phyloP scores from a whole-genome alignment of 2,329 filamentous ascomycete genomes.

The Pyricularia sp. region DNA sequence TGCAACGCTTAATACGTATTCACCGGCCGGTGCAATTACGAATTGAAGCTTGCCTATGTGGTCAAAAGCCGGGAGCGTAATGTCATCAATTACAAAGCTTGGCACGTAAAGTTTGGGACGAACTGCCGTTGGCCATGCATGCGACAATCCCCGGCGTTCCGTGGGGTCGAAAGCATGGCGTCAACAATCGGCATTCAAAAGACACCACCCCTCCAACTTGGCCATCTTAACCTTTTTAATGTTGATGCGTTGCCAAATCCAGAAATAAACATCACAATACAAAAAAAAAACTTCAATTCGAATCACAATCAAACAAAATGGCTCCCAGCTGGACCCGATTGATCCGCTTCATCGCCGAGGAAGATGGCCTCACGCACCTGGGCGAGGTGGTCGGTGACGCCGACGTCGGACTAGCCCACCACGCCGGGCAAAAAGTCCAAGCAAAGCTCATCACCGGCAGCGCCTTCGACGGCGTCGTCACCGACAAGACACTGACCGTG shows the following conservation, averaged over 20 bases:
- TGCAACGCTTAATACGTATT: too few relatives aligned
- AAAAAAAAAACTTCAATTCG: background rate
- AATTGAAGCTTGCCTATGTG: too few relatives aligned
- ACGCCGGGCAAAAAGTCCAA: slow-evolving; percentile 21
- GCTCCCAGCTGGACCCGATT: slow-evolving; percentile 24
- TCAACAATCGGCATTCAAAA: background rate
- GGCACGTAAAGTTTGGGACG: background rate
- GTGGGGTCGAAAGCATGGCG: background rate
- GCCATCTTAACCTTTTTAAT: background rate
- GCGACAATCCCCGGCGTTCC: background rate
- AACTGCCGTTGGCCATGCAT: background rate
- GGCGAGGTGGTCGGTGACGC: slow-evolving; percentile 24
- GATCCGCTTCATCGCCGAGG: slow-evolving; percentile 29
- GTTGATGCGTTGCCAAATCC: background rate
- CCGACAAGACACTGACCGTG: slow-evolving; percentile 18
- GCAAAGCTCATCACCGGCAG: slow-evolving; percentile 23
- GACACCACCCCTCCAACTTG: background rate
- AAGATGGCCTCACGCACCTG: slow-evolving; percentile 28
- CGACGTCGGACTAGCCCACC: slow-evolving; percentile 24
- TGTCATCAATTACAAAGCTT: background rate
- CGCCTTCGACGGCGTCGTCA: slow-evolving; percentile 24
- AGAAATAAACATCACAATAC: background rate
- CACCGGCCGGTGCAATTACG: too few relatives aligned
- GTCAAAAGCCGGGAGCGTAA: too few relatives aligned
- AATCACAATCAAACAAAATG: slow-evolving; percentile 2